A percentile compares a stretch with the other conserved stretches of the same genome.
phyloP scores from a whole-genome alignment of 805 yeast genomes.

The Blastobotrys mokoenaii region DNA sequence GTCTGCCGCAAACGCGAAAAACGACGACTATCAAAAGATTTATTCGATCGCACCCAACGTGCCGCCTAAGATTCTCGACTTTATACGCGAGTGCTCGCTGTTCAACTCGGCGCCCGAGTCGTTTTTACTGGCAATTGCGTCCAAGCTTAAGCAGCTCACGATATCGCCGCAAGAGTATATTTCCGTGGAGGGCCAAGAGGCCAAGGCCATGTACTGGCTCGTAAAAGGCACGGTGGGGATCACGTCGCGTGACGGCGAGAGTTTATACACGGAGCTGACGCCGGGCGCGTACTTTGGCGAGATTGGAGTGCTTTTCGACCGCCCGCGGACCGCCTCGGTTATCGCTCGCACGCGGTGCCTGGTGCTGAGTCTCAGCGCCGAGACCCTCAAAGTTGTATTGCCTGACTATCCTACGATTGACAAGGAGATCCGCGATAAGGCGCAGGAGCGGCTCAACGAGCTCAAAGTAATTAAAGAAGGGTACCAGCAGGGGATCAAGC shows the following conservation, averaged over 20 bases:
- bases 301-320: conserved; percentile 63
- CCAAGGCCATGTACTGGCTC: conserved; percentile 74
- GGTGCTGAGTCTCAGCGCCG: conserved; percentile 60
- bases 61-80: conserved; percentile 49
- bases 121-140: conserved; percentile 52
- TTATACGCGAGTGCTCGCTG: conserved; percentile 44
- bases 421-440: conserved; percentile 1
- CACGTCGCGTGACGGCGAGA: conserved; percentile 69
- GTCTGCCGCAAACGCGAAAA: too few relatives aligned
- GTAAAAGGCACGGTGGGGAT: conserved; percentile 69
- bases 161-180: conserved; percentile 63
- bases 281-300: conserved; percentile 73
- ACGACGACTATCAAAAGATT: too few relatives aligned
- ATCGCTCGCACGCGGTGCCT: conserved; percentile 60
- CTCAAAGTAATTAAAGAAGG: not conserved
- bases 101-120: conserved; percentile 60
- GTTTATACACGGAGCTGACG: conserved; percentile 59
- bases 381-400: conserved; percentile 36
- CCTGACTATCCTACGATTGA: not conserved
- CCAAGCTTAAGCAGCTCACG: conserved; percentile 49
- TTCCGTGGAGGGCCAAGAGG: conserved; percentile 62
- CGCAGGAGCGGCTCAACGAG: not conserved
- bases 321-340: conserved; percentile 75
- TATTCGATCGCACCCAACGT: not conserved
- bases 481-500: not conserved